Conservation (phyloP, 345 rosid genomes). For the Conringia planisiliqua region DNA sequence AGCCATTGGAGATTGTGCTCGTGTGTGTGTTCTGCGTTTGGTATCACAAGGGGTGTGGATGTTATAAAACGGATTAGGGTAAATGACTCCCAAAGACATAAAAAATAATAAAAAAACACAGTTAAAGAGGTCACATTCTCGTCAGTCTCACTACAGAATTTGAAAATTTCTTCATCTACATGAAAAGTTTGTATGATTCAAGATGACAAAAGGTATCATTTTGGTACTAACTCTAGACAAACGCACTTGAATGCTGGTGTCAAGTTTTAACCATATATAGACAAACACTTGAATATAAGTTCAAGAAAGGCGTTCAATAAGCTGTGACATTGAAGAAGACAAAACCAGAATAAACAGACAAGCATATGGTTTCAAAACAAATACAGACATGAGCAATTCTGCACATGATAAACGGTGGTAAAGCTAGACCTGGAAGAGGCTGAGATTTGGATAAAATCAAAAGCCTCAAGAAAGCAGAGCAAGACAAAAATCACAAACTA, state of each 20-base stretch:
- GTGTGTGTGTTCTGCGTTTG: slow-evolving; percentile 12
- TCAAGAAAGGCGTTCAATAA: neutral
- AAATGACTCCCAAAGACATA: neutral
- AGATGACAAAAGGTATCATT: neutral
- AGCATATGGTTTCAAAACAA: neutral
- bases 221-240: neutral
- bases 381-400: neutral
- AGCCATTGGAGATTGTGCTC: slow-evolving; percentile 38
- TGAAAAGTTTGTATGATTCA: neutral
- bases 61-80: neutral
- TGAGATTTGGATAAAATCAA: neutral
- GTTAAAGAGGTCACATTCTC: too few species aligned
- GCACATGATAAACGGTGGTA: neutral
- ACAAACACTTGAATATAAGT: neutral
- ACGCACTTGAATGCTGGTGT: neutral
- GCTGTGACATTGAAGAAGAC: neutral
- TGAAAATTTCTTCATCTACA: neutral
- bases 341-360: neutral
- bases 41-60: neutral
- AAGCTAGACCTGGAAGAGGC: neutral
- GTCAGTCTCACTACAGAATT: too few species aligned
- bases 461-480: neutral
- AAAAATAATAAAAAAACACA: neutral
- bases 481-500: neutral
- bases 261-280: neutral